These are phyloP conservation scores for Rhododendron simsii DNA, from an alignment of 148 eudicot genomes.

Conservation along the genomic window DNA sequence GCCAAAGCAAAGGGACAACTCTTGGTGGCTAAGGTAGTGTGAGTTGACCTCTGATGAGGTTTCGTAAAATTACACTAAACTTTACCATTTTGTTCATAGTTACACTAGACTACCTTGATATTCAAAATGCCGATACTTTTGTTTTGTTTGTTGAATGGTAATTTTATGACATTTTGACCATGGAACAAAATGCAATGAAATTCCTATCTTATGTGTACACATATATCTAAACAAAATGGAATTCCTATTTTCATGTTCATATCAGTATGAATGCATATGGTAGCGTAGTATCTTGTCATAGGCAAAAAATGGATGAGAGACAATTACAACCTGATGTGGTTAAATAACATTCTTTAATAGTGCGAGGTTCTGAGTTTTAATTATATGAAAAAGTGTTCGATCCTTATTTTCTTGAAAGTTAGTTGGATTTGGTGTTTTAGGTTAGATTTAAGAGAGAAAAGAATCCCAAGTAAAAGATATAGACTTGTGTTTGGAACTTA, in stretches of 20 bases:
- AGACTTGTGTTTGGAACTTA: too few relatives aligned
- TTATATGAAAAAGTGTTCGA: too few relatives aligned
- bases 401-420: too few relatives aligned
- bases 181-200: not conserved
- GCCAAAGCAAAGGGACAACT: not conserved
- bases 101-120: not conserved
- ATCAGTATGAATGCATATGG: not conserved
- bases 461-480: not conserved
- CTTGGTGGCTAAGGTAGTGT: not conserved
- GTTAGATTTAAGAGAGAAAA: not conserved
- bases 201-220: not conserved
- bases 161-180: not conserved
- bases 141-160: not conserved
- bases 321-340: not conserved
- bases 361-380: not conserved
- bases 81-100: not conserved
- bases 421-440: too few relatives aligned
- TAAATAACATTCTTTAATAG: too few relatives aligned
- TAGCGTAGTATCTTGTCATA: not conserved
- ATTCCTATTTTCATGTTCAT: not conserved
- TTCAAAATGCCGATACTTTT: not conserved
- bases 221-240: not conserved
- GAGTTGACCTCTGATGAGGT: not conserved
- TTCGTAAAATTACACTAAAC: not conserved
- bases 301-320: not conserved